These are phyloP conservation scores for Saccharomycopsis crataegensis DNA, from an alignment of 1,139 yeast genomes.

Conservation along the genomic window DNA sequence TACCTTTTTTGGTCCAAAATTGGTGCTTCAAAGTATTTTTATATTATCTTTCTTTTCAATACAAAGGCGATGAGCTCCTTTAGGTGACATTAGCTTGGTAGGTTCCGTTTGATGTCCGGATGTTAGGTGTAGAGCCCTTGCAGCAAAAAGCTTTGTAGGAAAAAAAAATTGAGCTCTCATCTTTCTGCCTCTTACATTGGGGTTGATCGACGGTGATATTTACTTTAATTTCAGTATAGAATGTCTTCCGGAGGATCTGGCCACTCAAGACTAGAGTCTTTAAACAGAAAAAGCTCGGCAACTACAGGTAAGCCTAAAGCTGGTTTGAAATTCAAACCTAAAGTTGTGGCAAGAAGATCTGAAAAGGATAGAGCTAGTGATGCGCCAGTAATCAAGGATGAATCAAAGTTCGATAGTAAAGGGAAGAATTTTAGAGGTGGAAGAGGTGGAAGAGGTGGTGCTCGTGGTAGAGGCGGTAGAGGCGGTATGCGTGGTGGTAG, in stretches of 20 bases:
- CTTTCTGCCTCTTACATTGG: no score
- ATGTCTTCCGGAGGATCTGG: background rate
- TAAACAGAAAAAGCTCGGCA: conserved; percentile 6
- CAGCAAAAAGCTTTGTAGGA: no score
- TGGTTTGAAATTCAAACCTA: conserved; percentile 67
- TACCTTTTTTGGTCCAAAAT: no score
- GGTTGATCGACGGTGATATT: no score
- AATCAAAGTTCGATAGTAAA: background rate
- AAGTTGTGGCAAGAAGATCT: conserved; percentile 71
- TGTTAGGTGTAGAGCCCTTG: no score
- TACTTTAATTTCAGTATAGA: background rate
- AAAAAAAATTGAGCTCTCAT: no score
- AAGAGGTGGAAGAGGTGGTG: conserved; percentile 35
- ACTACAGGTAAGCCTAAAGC: conserved; percentile 30
- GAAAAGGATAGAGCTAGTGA: conserved; percentile 69
- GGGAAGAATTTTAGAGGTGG: background rate
- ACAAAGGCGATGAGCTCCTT: no score
- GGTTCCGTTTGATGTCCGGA: no score
- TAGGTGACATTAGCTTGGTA: no score
- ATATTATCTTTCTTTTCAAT: no score
- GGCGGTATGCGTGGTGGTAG: conserved; percentile 43
- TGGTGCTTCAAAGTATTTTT: no score
- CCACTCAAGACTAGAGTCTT: conserved; percentile 12
- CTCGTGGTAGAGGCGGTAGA: conserved; percentile 18
- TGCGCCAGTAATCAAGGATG: conserved; percentile 51